phyloP scores from a whole-genome alignment of 2,329 filamentous ascomycete genomes.

The Mycocentrospora acerina region DNA sequence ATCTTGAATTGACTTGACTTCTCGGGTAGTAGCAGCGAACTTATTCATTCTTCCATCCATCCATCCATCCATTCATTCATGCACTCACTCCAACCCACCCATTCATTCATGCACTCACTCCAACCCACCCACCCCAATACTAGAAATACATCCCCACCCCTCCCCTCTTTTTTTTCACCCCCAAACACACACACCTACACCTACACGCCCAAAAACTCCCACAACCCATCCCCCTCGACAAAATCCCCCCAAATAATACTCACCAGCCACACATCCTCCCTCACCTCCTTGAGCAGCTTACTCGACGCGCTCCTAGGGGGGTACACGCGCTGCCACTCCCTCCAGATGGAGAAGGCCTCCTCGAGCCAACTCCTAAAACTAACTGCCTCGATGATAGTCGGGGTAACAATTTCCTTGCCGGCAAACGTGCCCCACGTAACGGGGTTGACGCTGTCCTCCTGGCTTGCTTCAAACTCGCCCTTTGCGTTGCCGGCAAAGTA shows the following conservation, averaged over 20 bases:
- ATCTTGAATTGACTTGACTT: no score
- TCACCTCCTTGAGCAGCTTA: constrained; percentile 66
- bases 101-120: no score
- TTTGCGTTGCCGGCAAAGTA: constrained; percentile 83
- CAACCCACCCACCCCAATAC: no score
- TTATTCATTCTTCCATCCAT: no score
- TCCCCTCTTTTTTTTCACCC: no score
- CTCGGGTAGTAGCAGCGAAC: no score
- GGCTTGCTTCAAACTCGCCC: constrained; percentile 74
- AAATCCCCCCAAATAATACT: constrained; percentile 86
- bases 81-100: no score
- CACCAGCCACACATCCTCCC: constrained; percentile 79
- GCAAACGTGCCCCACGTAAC: constrained; percentile 97
- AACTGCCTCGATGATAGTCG: constrained; percentile 94
- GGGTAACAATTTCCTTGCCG: constrained; percentile 92
- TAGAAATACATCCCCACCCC: no score
- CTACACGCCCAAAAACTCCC: constrained; percentile 59
- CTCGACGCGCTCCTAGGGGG: constrained; percentile 70
- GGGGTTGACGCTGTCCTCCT: constrained; percentile 74
- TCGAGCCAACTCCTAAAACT: constrained; percentile 93
- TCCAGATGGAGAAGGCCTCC: constrained; percentile 94
- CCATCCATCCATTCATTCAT: no score
- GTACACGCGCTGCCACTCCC: constrained; percentile 90
- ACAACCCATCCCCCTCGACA: constrained; percentile 69
- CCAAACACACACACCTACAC: no score